Evolutionary conservation across 1,284 basidiomycete species (phyloP).

Genomic region (Ustilago loliicola): DNA sequence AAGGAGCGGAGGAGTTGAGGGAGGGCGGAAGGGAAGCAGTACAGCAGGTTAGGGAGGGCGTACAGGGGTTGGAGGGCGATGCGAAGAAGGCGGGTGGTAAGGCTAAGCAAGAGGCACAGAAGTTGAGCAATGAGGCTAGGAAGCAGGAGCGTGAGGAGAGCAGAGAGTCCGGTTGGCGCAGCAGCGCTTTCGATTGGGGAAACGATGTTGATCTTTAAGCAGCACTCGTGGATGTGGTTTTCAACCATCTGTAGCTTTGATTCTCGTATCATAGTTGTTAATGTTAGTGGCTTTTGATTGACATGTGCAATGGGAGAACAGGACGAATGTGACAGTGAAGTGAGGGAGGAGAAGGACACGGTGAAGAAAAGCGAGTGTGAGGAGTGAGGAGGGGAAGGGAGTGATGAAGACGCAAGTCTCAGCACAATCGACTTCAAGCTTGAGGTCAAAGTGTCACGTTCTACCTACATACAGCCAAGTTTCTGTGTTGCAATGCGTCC

Average conservation of each 20-base stretch:
- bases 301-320: too few species aligned
- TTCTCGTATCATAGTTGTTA: background rate
- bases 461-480: too few species aligned
- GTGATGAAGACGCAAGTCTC: too few species aligned
- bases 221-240: background rate
- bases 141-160: conserved; percentile 70
- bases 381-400: too few species aligned
- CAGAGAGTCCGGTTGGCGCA: conserved; percentile 71
- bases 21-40: conserved; percentile 46
- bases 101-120: conserved; percentile 63
- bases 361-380: too few species aligned
- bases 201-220: conserved; percentile 41
- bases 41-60: conserved; percentile 41
- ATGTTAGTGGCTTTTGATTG: too few species aligned
- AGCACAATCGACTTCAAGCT: too few species aligned
- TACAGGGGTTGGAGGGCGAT: conserved; percentile 47
- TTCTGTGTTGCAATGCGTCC: too few species aligned
- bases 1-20: conserved; percentile 32
- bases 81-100: conserved; percentile 50
- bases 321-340: too few species aligned
- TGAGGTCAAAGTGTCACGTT: too few species aligned
- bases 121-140: conserved; percentile 58
- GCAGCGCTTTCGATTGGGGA: conserved; percentile 68
- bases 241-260: background rate
- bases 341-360: too few species aligned